phyloP scores from a whole-genome alignment of 176 grass and related monocot species.

The bread wheat (Triticum aestivum) region DNA sequence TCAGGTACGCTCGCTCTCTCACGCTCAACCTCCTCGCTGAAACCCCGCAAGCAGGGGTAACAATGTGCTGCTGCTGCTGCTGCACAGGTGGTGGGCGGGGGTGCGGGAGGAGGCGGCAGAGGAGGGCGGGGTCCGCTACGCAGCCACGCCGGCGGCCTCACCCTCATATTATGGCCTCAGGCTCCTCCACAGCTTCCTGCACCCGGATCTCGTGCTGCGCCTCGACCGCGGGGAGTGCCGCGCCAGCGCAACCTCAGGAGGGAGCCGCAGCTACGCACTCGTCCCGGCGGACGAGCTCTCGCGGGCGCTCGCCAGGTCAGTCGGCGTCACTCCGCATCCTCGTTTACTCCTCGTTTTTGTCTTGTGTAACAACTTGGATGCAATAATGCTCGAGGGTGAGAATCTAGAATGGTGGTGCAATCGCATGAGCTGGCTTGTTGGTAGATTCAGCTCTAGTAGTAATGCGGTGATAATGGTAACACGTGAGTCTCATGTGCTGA shows the following conservation, averaged over 20 bases:
- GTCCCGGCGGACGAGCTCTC: constrained; percentile 57
- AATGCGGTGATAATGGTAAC: background rate
- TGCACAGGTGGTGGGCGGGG: constrained; percentile 63
- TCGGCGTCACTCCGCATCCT: background rate
- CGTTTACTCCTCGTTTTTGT: background rate
- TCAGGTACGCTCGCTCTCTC: constrained; percentile 25
- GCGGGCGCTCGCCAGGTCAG: constrained; percentile 50
- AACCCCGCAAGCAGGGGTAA: background rate
- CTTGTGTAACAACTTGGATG: background rate
- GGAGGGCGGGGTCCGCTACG: constrained; percentile 53
- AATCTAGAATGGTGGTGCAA: background rate
- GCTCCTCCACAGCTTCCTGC: constrained; percentile 67
- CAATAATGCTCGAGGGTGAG: background rate
- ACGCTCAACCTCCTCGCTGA: background rate
- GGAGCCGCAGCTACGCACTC: constrained; percentile 57
- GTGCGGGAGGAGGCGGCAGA: constrained; percentile 48
- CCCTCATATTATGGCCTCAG: constrained; percentile 69
- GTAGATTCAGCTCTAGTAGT: background rate
- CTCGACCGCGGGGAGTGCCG: constrained; percentile 52
- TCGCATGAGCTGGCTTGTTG: background rate
- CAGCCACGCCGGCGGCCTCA: constrained; percentile 43
- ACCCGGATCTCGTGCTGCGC: constrained; percentile 70
- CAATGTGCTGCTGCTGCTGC: background rate
- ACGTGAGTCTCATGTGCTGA: too few relatives aligned
- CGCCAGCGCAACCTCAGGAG: background rate